phyloP scores from a whole-genome alignment of 208 protist genomes.

The Trypanosoma lewisi region DNA sequence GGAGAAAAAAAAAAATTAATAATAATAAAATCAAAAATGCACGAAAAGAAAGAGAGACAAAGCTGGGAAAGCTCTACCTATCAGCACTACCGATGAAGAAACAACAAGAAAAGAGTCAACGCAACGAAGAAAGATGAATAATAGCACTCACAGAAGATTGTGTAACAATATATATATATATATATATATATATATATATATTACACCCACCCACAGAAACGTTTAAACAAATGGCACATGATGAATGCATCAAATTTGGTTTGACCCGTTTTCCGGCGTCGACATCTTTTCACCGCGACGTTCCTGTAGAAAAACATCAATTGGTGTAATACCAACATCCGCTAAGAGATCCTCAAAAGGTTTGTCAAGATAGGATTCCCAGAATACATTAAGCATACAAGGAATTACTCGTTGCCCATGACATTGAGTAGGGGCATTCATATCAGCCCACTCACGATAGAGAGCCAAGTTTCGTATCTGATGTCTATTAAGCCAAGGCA shows the following conservation, averaged over 20 bases:
- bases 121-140: neutral
- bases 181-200: neutral
- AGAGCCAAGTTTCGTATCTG: slow-evolving; percentile 46
- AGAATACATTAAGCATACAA: slow-evolving; percentile 69
- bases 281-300: neutral
- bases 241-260: neutral
- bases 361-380: slow-evolving; percentile 69
- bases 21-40: neutral
- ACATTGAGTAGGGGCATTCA: slow-evolving; percentile 45
- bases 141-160: neutral
- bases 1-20: neutral
- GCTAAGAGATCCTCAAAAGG: slow-evolving; percentile 50
- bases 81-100: neutral
- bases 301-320: slow-evolving; percentile 47
- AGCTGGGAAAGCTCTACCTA: neutral
- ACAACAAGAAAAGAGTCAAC: neutral
- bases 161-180: no score
- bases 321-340: slow-evolving; percentile 64
- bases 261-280: neutral
- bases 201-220: slow-evolving; percentile 2
- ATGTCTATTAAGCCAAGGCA: slow-evolving; percentile 42
- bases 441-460: slow-evolving; percentile 59
- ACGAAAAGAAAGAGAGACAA: slow-evolving; percentile 6
- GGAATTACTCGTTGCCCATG: slow-evolving; percentile 49
- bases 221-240: neutral